Base-by-base conservation (phyloP, 73 alveolate genomes). In the Vitrella brassicaformis region DNA sequence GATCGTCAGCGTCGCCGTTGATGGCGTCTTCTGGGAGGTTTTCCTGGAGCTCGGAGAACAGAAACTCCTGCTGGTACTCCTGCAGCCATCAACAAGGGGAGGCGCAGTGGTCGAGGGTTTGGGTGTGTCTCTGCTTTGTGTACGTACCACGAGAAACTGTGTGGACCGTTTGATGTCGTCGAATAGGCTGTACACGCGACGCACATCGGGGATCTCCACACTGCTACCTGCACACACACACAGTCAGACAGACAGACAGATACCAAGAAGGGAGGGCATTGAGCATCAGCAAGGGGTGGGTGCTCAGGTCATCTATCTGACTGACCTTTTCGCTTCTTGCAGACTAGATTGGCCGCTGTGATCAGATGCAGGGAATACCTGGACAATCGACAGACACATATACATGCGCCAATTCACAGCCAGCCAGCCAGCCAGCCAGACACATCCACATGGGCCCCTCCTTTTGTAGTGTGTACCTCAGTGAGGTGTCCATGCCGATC, bases 381-480 rank as follows among this genome's bases (percentile, higher is more conserved):
- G 56, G 22, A 39, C 4, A 14, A 39, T 14, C 4, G 56, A 39
- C 22, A 14, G 4, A 14, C 22, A 39, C 4, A 39, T 14, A 39
- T 8, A 14, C 56, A 39, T 39, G 56, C 56, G 56, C 56, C 14
- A 4, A 39, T 14, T 4, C 56, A 39, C 56, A 14, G 22, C 56
- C 56, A 4, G 22, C 56, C 56, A 4, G 56, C 56, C 56, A 4
- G 22, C 56, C 4, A 39, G 14, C 56, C 56, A 39, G 56, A 39
- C 22, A 39, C 22, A 39, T 4, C 56, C 56, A 4, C 56, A n/a
- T n/a, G n/a, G n/a, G n/a, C n/a, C n/a, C n/a, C n/a, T n/a, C n/a
- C n/a, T n/a, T n/a, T n/a, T 94, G 91, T 31, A 94, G 88, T 22
- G 93, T 92, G 80, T 91, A 94, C 86, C 98, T 91, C 70, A 94